Evolutionary conservation across 2,329 filamentous ascomycete genomes (phyloP).

Genomic region (Mollisia scopiformis): DNA sequence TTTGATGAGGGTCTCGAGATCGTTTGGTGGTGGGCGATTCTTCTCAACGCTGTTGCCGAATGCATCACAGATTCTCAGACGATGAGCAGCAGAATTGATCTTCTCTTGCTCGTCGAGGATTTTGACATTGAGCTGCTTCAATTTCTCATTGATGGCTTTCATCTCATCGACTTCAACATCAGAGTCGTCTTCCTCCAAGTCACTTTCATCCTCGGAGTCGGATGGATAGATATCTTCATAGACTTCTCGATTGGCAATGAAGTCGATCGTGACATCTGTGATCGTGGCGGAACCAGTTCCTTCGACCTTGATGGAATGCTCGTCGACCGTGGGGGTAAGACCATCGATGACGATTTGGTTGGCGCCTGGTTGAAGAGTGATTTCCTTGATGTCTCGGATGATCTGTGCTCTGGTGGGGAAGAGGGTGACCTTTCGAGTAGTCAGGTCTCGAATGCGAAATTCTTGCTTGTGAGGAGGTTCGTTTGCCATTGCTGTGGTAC

Average conservation of each 20-base stretch:
- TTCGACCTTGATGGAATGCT: conserved; percentile 62
- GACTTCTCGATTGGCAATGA: conserved; percentile 52
- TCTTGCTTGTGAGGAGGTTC: conserved; percentile 42
- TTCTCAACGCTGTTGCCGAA: conserved; percentile 29
- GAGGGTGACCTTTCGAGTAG: conserved; percentile 64
- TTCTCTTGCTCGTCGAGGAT: conserved; percentile 34
- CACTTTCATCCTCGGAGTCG: conserved; percentile 38
- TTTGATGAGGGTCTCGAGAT: conserved; percentile 28
- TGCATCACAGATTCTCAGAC: conserved; percentile 31
- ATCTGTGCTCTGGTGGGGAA: conserved; percentile 65
- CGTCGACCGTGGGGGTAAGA: conserved; percentile 54
- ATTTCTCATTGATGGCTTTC: conserved; percentile 24
- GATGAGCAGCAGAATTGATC: conserved; percentile 33
- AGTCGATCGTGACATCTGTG: conserved; percentile 63
- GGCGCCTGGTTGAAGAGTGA: conserved; percentile 53
- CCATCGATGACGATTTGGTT: conserved; percentile 61
- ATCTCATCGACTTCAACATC: conserved; percentile 33
- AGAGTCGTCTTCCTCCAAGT: conserved; percentile 35
- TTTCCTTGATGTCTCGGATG: conserved; percentile 59
- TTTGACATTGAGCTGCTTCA: conserved; percentile 27
- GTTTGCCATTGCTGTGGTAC: conserved; percentile 22
- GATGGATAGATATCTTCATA: conserved; percentile 42
- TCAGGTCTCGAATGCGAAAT: conserved; percentile 58
- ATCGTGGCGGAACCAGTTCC: conserved; percentile 60
- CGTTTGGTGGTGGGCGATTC: conserved; percentile 20